These are phyloP conservation scores for Syncephalastrum monosporum DNA, from an alignment of 371 early-diverging fungal genomes.

Conservation along the genomic window DNA sequence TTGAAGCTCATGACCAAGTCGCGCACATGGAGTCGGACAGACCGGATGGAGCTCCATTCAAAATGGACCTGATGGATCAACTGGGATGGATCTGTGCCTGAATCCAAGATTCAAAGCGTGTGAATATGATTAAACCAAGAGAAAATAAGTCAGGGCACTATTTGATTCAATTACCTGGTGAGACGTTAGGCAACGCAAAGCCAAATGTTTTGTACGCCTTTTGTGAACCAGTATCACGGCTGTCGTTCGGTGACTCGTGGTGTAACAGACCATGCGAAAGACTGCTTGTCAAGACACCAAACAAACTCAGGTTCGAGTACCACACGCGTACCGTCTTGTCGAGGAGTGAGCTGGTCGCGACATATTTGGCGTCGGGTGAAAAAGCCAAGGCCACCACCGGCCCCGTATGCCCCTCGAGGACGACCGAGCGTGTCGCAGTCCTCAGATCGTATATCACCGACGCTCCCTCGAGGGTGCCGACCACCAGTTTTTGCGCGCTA, in stretches of 20 bases:
- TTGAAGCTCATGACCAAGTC: slow-evolving; percentile 67
- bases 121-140: background rate
- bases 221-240: slow-evolving; percentile 29
- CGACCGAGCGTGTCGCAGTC: slow-evolving; percentile 80
- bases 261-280: slow-evolving; percentile 32
- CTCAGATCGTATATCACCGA: slow-evolving; percentile 79
- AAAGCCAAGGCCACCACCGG: slow-evolving; percentile 72
- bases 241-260: slow-evolving; percentile 1
- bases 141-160: slow-evolving; percentile 10
- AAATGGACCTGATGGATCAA: slow-evolving; percentile 58
- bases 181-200: slow-evolving; percentile 63
- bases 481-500: slow-evolving; percentile 72
- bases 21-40: slow-evolving; percentile 56
- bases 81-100: slow-evolving; percentile 34
- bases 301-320: slow-evolving; percentile 71
- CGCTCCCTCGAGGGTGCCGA: slow-evolving; percentile 81
- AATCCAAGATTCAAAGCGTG: slow-evolving; percentile 14
- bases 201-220: slow-evolving; percentile 62
- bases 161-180: slow-evolving; percentile 15
- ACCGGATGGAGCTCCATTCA: slow-evolving; percentile 69
- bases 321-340: slow-evolving; percentile 77
- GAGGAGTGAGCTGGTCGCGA: slow-evolving; percentile 72
- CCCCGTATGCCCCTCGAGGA: slow-evolving; percentile 73
- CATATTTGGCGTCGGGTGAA: slow-evolving; percentile 77
- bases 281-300: slow-evolving; percentile 70